Evolutionary conservation across 1,284 basidiomycete genomes (phyloP).

Genomic region (Schizopora paradoxa): DNA sequence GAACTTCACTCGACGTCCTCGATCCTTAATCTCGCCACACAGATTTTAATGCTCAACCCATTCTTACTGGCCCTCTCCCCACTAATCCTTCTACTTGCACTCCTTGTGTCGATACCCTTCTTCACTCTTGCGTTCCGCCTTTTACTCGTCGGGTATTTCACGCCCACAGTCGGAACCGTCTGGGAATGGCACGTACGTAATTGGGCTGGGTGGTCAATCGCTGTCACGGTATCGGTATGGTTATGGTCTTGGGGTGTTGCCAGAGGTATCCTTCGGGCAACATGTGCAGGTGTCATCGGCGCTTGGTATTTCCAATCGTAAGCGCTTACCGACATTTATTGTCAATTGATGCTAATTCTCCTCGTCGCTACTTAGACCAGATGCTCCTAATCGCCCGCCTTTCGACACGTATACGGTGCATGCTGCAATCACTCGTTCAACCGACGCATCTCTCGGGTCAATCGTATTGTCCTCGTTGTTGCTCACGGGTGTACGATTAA

Average conservation of each 20-base stretch:
- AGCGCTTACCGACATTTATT: conserved; percentile 23
- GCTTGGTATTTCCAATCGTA: conserved; percentile 90
- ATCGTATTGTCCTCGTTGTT: conserved; percentile 74
- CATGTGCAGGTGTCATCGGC: conserved; percentile 79
- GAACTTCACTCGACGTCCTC: conserved; percentile 67
- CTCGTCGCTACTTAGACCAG: conserved; percentile 35
- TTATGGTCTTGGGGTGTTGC: conserved; percentile 90
- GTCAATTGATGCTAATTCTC: not conserved
- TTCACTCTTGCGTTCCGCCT: conserved; percentile 79
- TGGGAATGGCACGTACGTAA: conserved; percentile 70
- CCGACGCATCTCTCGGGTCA: conserved; percentile 77
- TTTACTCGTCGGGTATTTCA: conserved; percentile 66
- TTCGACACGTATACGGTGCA: conserved; percentile 69
- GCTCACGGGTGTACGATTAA: conserved; percentile 60
- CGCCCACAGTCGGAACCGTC: conserved; percentile 29
- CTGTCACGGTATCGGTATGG: conserved; percentile 66
- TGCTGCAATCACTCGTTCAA: conserved; percentile 73
- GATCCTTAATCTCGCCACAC: conserved; percentile 76
- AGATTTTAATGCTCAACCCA: conserved; percentile 73
- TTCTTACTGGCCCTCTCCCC: conserved; percentile 81
- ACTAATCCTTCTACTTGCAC: conserved; percentile 64
- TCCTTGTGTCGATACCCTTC: conserved; percentile 80
- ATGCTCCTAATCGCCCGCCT: conserved; percentile 43
- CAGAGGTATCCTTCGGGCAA: conserved; percentile 74
- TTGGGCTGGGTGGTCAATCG: conserved; percentile 84